Percentiles rank a stretch among this genome's conserved stretches.
Evolutionary conservation across 768 basidiomycete species (phyloP).

Genomic region (Lactifluus subvellereus): DNA sequence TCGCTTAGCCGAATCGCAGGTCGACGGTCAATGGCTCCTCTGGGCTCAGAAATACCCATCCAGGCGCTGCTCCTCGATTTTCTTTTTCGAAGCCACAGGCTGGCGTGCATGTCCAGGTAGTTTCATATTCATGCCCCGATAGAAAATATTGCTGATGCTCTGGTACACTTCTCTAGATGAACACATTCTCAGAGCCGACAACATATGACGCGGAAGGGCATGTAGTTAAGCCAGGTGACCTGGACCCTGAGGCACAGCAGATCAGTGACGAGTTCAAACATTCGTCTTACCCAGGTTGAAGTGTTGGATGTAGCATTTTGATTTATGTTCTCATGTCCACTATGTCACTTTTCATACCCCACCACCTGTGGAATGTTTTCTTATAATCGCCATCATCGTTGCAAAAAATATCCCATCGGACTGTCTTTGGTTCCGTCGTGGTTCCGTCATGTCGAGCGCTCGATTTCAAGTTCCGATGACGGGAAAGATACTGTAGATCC

Average conservation of each 20-base stretch:
- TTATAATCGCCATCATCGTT: neutral
- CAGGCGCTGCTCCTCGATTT: slow-evolving; percentile 11
- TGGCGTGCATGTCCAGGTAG: slow-evolving; percentile 35
- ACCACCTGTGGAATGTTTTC: neutral
- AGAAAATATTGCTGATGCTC: neutral
- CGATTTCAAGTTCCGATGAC: neutral
- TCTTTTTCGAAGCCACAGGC: slow-evolving; percentile 23
- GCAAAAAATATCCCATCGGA: neutral
- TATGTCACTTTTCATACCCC: neutral
- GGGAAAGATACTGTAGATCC: neutral
- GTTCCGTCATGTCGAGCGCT: neutral
- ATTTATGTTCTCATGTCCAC: slow-evolving; percentile 8
- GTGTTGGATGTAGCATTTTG: neutral
- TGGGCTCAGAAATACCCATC: slow-evolving; percentile 22
- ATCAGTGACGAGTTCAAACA: slow-evolving; percentile 61
- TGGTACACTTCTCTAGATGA: slow-evolving; percentile 1
- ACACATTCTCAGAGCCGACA: slow-evolving; percentile 31
- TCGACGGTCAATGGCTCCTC: slow-evolving; percentile 22
- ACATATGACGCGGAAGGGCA: slow-evolving; percentile 58
- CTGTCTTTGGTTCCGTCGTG: too few relatives aligned
- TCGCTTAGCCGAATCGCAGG: slow-evolving; percentile 21
- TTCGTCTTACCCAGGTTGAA: slow-evolving; percentile 29
- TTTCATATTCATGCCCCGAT: neutral
- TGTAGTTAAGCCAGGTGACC: slow-evolving; percentile 37
- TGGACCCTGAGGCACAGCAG: slow-evolving; percentile 55